Percentiles rank a stretch among this genome's conserved stretches.
These are phyloP conservation scores for Tulasnella sp. DNA, from an alignment of 768 basidiomycete genomes.

Conservation along the genomic window DNA sequence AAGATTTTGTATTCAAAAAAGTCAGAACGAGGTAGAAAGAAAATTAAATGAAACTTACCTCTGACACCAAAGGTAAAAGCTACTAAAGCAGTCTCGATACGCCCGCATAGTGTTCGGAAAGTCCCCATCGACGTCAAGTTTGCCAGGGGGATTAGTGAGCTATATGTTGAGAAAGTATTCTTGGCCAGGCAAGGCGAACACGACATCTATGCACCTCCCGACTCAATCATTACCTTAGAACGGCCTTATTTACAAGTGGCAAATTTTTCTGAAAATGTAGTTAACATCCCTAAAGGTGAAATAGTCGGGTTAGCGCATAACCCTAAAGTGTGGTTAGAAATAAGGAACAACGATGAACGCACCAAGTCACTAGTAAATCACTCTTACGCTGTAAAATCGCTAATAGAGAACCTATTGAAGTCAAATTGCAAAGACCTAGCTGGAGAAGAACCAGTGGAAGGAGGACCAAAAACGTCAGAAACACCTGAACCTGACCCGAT, in stretches of 20 bases:
- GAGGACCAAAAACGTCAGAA: slow-evolving; percentile 25
- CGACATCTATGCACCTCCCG: neutral
- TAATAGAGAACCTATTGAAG: too few relatives aligned
- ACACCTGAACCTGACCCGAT: slow-evolving; percentile 18
- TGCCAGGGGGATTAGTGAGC: neutral
- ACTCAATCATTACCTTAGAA: neutral
- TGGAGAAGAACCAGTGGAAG: slow-evolving; percentile 21
- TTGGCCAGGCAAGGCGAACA: neutral
- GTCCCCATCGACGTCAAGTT: neutral
- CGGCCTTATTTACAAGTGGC: neutral
- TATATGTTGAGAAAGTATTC: neutral
- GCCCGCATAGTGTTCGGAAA: neutral
- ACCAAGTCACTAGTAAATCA: too few relatives aligned
- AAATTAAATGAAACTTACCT: too few relatives aligned
- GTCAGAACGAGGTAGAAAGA: too few relatives aligned
- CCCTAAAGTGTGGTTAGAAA: neutral
- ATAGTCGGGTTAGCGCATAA: neutral
- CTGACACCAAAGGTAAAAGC: neutral
- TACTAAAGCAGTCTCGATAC: neutral
- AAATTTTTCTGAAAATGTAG: neutral
- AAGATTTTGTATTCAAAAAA: too few relatives aligned
- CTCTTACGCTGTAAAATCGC: too few relatives aligned
- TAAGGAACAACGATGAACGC: neutral
- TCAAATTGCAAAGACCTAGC: too few relatives aligned
- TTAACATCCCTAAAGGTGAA: neutral